These are phyloP conservation scores for Phialemoniopsis sp. DNA, from an alignment of 2,329 filamentous ascomycete species.

Conservation along the genomic window DNA sequence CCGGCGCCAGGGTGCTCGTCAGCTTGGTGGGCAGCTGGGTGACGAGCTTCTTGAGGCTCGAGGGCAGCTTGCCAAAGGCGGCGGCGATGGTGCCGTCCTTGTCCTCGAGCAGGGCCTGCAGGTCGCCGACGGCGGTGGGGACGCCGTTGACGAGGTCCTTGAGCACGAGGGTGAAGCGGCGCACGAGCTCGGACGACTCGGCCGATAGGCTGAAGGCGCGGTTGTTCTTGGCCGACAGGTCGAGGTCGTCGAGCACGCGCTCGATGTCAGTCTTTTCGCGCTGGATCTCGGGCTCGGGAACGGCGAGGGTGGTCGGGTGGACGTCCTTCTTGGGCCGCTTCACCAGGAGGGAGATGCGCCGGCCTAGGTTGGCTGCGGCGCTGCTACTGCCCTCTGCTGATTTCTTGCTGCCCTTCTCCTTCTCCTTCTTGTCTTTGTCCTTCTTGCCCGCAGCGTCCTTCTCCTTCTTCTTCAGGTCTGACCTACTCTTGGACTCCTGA, in stretches of 20 bases:
- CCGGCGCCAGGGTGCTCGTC: constrained; percentile 70
- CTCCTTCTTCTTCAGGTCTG: constrained; percentile 14
- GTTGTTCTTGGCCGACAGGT: constrained; percentile 80
- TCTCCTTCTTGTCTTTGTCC: constrained; percentile 19
- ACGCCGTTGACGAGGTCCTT: constrained; percentile 91
- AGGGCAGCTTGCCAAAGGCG: constrained; percentile 65
- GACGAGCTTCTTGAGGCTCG: constrained; percentile 80
- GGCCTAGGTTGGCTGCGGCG: constrained; percentile 22
- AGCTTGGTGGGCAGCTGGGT: constrained; percentile 80
- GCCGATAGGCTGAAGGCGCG: constrained; percentile 79
- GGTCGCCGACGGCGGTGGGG: constrained; percentile 87
- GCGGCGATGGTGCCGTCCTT: constrained; percentile 55
- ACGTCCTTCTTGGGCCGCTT: constrained; percentile 34
- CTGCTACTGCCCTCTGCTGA: background rate
- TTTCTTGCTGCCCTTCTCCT: constrained; percentile 17
- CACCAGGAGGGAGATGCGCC: constrained; percentile 28
- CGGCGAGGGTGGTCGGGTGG: constrained; percentile 29
- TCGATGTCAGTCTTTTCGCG: constrained; percentile 68
- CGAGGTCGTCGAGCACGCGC: constrained; percentile 76
- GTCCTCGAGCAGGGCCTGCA: constrained; percentile 61
- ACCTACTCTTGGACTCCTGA: constrained; percentile 7
- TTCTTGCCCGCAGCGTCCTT: constrained; percentile 23
- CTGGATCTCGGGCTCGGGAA: constrained; percentile 34
- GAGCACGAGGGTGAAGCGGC: constrained; percentile 83
- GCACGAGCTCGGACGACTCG: constrained; percentile 77